Base-by-base conservation (phyloP, 768 basidiomycete species). In the Suillus ampliporus region DNA sequence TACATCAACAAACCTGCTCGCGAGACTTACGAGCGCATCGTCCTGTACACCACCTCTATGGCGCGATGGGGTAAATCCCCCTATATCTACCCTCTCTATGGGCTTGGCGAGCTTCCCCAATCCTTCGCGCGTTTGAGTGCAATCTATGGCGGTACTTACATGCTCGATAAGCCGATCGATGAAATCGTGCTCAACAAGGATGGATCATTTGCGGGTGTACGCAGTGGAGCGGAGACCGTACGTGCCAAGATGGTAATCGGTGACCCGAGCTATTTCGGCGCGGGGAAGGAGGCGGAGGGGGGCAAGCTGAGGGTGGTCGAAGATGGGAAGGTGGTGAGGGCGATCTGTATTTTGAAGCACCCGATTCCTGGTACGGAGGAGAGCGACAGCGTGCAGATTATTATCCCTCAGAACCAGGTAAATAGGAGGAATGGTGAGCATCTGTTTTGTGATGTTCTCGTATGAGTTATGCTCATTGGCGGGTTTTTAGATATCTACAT, bases 111-210 rank as follows among this genome's bases (percentile, higher is more conserved):
- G 76, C 92, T 99, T 56, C 97, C 97, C 11, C 97, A 99, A 74
- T 94, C 97, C 3, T 99, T 99, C 73, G 97, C 97, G 9, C 94
- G 97, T 70, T 87, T 99, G 60, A 95, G 92, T 65, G 97, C 97
- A 67, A 98, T 99, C 75, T 98, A 99, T 73, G 97, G 97, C 44
- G 97, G 97, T 46, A 99, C 97, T 14, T 99, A 99, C 82, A 99
- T 99, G 97, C 90, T 99, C 61, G 95, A 98, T 83, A 99, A 99
- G 80, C 83, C 82, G 51, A 91, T 97, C 70, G 89, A 97, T 64
- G 86, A 91, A 73, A 95, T 99, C 68, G 90, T 97, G 60, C 94
- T 90, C 48, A 92, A 91, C 74, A 75, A 80, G 14, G 84, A 88
- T 63, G 97, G 97, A 69, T 92, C 90, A 74, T 99, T 99, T 68